These are phyloP conservation scores for Arthrobotrys iridis DNA, from an alignment of 2,329 filamentous ascomycete genomes.

Conservation along the genomic window DNA sequence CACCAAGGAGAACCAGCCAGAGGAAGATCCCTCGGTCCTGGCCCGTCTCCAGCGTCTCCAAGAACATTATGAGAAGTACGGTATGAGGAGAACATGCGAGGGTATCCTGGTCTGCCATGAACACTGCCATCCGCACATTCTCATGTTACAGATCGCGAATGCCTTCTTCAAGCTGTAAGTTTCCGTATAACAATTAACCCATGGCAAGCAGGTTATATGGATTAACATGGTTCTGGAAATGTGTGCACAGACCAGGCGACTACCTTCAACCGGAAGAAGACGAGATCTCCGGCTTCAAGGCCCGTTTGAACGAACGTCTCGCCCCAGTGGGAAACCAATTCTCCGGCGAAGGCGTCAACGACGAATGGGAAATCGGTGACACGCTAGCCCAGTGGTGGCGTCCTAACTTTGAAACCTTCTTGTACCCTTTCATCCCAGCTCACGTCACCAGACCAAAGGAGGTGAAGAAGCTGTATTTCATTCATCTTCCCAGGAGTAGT, in stretches of 20 bases:
- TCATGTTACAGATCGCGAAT: slow-evolving; percentile 99
- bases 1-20: slow-evolving; percentile 96
- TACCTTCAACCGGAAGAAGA: slow-evolving; percentile 90
- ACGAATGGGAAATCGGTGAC: slow-evolving; percentile 94
- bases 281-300: slow-evolving; percentile 94
- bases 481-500: slow-evolving; percentile 92
- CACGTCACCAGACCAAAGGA: slow-evolving; percentile 97
- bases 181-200: too few species aligned
- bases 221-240: too few species aligned
- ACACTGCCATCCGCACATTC: slow-evolving; percentile 97
- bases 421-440: slow-evolving; percentile 97
- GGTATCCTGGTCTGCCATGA: slow-evolving; percentile 98
- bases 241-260: slow-evolving; percentile 76
- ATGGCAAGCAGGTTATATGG: too few species aligned
- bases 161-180: slow-evolving; percentile 93
- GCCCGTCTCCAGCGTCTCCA: slow-evolving; percentile 93
- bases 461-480: slow-evolving; percentile 99
- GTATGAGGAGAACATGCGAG: slow-evolving; percentile 97
- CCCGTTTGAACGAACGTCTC: slow-evolving; percentile 87
- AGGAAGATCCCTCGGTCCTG: slow-evolving; percentile 95
- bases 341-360: slow-evolving; percentile 84
- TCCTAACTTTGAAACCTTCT: slow-evolving; percentile 99
- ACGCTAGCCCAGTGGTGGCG: slow-evolving; percentile 98
- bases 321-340: slow-evolving; percentile 87
- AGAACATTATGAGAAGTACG: slow-evolving; percentile 89